Conservation (phyloP, 75 land plant genomes). For the Isoetes taiwanensis region DNA sequence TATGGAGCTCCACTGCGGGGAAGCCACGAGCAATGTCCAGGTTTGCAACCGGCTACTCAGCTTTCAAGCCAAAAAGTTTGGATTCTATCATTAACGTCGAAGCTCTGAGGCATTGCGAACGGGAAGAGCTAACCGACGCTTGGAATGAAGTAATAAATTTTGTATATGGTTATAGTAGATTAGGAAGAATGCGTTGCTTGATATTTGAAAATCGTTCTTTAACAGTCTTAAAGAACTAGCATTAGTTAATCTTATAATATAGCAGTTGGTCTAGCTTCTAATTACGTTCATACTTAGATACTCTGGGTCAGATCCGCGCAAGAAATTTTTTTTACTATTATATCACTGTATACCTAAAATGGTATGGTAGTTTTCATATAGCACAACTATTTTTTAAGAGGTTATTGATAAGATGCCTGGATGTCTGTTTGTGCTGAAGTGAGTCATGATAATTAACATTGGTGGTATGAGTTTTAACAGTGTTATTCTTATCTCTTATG, state of each 20-base stretch:
- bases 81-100: conserved; percentile 65
- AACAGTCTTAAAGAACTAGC: neutral
- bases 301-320: neutral
- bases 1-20: too few relatives aligned
- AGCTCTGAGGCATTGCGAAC: conserved; percentile 27
- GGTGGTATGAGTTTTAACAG: neutral
- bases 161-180: neutral
- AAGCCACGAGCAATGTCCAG: too few relatives aligned
- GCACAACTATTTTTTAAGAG: neutral
- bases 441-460: conserved; percentile 1
- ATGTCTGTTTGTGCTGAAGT: too few relatives aligned
- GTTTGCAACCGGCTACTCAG: conserved; percentile 42
- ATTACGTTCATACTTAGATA: neutral
- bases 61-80: conserved; percentile 56
- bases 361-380: neutral
- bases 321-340: neutral
- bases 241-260: neutral
- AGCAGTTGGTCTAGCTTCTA: neutral
- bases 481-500: neutral
- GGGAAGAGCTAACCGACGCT: conserved; percentile 48
- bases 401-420: too few relatives aligned
- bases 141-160: conserved; percentile 72
- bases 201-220: neutral
- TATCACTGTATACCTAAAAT: neutral
- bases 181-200: neutral